A percentile compares a stretch with the other conserved stretches of the same genome.
phyloP scores from a whole-genome alignment of 495 filamentous ascomycete species.

The Elaphomyces granulatus region DNA sequence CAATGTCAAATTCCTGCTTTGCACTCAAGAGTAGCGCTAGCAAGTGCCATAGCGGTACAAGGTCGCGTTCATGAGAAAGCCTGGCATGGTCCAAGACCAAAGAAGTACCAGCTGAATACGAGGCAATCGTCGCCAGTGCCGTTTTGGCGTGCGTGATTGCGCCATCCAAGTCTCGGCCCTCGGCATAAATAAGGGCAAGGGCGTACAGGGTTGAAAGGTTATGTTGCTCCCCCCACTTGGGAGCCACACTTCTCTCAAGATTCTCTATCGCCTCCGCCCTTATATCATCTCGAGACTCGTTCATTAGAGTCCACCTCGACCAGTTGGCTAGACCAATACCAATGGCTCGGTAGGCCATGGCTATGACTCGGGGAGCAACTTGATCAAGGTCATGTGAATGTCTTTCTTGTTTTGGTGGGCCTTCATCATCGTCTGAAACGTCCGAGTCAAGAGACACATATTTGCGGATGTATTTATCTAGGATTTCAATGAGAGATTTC shows the following conservation, averaged over 20 bases:
- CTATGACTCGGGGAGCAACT: constrained; percentile 41
- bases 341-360: constrained; percentile 61
- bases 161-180: constrained; percentile 58
- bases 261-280: constrained; percentile 59
- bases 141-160: constrained; percentile 67
- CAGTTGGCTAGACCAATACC: constrained; percentile 74
- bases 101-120: constrained; percentile 8
- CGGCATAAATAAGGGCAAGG: constrained; percentile 63
- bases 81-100: constrained; percentile 7
- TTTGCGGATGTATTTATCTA: constrained; percentile 51
- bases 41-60: constrained; percentile 57
- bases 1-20: constrained; percentile 67
- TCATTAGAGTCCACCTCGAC: constrained; percentile 65
- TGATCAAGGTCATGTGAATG: constrained; percentile 11
- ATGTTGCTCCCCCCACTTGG: constrained; percentile 42
- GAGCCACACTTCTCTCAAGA: constrained; percentile 54
- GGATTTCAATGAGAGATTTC: constrained; percentile 43
- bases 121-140: constrained; percentile 30
- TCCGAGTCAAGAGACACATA: constrained; percentile 20
- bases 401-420: too few relatives aligned
- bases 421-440: constrained; percentile 20
- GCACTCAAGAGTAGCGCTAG: constrained; percentile 75
- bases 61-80: constrained; percentile 26
- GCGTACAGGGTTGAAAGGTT: constrained; percentile 64
- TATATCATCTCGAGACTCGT: constrained; percentile 48